Base-by-base conservation (phyloP, 306 rosid genomes). In the Biancaea sappan region DNA sequence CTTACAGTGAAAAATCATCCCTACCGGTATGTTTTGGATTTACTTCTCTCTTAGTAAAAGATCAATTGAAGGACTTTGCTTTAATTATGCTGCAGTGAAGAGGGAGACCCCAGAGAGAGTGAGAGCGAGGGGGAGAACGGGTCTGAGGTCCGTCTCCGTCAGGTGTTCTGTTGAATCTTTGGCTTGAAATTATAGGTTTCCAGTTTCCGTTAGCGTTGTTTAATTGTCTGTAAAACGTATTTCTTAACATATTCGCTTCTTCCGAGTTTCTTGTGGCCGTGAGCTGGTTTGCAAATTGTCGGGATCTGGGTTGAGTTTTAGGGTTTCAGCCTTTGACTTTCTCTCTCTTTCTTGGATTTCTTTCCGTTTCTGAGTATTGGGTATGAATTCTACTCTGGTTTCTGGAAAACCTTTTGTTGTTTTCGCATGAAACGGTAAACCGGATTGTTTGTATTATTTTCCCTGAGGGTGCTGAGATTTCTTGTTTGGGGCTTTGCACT, bases 251-350 rank as follows among this genome's bases (percentile, higher is more conserved):
- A 50, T 72, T 59, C 43, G 37, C 25, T 50, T 31, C 62, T 52
- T 51, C 3, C 11, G 31, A 68, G 61, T 76, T 38, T 32, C 43
- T 60, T 41, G 59, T 46, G 26, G 31, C 50, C 51, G 29, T 76
- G 79, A 74, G 56, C 52, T 69, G 28, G 72, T 57, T 67, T 56
- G 44, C 6, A 24, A 75, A 25, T 43, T 67, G 81, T 81, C 7
- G 86, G 84, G 92, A 88, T 88, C 92, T 83, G 84, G 73, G 78
- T 78, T 83, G 83, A 71, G 80, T 80, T 85, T 25, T 74, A 77
- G 76, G 87, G 85, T 73, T 85, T 87, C 78, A 78, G 66, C 44
- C 66, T 56, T 75, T 75, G 37, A 50, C 69, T 67, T 43, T 50
- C 63, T 64, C 65, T 66, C 32, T 78, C 77, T 40, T 69, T 35